phyloP scores from a whole-genome alignment of 306 rosid species.

The Acacia acuminata region DNA sequence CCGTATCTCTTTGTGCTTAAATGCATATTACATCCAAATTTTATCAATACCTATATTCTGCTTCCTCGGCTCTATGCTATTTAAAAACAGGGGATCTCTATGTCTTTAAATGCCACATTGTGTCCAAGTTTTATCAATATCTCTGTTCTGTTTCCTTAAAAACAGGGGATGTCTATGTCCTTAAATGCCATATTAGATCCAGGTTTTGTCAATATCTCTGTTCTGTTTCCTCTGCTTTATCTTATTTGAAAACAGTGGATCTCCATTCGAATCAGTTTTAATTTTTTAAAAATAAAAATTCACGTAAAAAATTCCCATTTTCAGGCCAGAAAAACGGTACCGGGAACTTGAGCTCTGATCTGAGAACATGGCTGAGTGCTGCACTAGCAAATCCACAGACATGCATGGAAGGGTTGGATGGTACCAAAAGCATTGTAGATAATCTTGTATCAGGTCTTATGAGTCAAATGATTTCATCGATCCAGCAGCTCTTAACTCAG shows the following conservation, averaged over 20 bases:
- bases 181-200: not conserved
- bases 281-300: not conserved
- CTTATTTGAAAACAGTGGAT: not conserved
- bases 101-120: too few species aligned
- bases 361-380: conserved; percentile 91
- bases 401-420: conserved; percentile 81
- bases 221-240: conserved; percentile 18
- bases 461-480: conserved; percentile 48
- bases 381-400: conserved; percentile 69
- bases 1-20: not conserved
- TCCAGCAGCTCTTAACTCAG: conserved; percentile 51
- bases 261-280: not conserved
- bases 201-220: not conserved
- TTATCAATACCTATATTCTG: not conserved
- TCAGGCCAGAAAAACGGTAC: conserved; percentile 70
- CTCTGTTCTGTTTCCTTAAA: conserved; percentile 1
- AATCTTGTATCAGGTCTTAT: conserved; percentile 48
- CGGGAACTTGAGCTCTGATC: conserved; percentile 68
- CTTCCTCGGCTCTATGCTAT: conserved; percentile 9
- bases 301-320: not conserved
- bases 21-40: not conserved
- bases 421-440: conserved; percentile 59
- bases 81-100: conserved; percentile 1
- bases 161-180: not conserved
- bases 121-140: not conserved